These are phyloP conservation scores for Phytophthora hibernalis DNA, from an alignment of 352 stramenopile genomes.

Conservation along the genomic window DNA sequence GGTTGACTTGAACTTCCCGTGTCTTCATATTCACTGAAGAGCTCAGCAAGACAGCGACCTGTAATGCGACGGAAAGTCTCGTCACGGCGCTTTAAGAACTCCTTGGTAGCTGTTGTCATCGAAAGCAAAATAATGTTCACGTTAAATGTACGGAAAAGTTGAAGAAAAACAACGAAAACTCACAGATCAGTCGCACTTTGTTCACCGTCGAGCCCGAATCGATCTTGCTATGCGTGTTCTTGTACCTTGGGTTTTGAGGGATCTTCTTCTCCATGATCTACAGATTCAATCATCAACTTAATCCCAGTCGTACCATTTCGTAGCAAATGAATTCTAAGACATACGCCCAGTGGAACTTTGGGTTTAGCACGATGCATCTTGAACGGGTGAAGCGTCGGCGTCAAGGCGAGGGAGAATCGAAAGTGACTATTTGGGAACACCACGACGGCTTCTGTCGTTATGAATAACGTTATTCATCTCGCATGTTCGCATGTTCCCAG, in stretches of 20 bases:
- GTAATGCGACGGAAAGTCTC: constrained; percentile 83
- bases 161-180: constrained; percentile 6
- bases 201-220: constrained; percentile 76
- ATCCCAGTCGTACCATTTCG: neutral
- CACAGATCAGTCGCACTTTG: constrained; percentile 84
- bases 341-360: constrained; percentile 67
- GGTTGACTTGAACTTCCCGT: constrained; percentile 48
- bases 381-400: constrained; percentile 14
- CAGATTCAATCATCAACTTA: neutral
- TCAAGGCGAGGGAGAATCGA: constrained; percentile 11
- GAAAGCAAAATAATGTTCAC: neutral
- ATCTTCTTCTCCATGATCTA: constrained; percentile 86
- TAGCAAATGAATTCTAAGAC: constrained; percentile 3
- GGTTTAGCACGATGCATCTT: constrained; percentile 71
- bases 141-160: neutral
- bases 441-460: neutral
- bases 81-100: constrained; percentile 84
- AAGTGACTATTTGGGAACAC: constrained; percentile 20
- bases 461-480: neutral
- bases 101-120: constrained; percentile 57
- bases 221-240: constrained; percentile 82
- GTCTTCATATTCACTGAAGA: constrained; percentile 84
- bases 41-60: constrained; percentile 66
- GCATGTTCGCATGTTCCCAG: neutral
- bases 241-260: constrained; percentile 79